Base-by-base conservation (phyloP, 1,284 basidiomycete genomes). In the Fomitopsis betulina region DNA sequence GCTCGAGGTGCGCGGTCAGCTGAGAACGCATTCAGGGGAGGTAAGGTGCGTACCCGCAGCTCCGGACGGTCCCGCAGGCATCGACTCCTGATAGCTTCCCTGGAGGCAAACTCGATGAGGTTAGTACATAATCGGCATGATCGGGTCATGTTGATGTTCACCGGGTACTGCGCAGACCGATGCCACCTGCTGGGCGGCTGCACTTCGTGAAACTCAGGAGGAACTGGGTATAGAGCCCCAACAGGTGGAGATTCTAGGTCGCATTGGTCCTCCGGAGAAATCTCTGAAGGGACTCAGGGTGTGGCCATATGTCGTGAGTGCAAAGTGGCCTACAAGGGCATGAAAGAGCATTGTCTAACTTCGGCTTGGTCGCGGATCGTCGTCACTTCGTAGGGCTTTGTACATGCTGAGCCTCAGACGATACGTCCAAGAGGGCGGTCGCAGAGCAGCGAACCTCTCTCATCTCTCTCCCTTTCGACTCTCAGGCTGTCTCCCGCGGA, bases 1-100 rank as follows among this genome's bases (percentile, higher is more conserved):
- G 39, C 77, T 91, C 19, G 84, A 91, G 68, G 81, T 93, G 32
- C 78, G 90, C 61, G 86, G 84, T n/a, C 80, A 81, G 58, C 70
- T 91, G 57, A 78, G 89, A 62, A 79, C 77, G 38, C 90, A 92
- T 72, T 85, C 87, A 0, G 89, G 91, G n/a, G 89, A 92, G 76
- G 84, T 92, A 37, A 89, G 90, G 90, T 89, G 67, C 63, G 81
- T 63, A 12, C 49, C 12, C 7, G 21, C 49, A 17, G 15, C 25
- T 15, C 5, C 17, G n/a, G 8, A n/a, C 7, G n/a, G 23, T 30
- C 19, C 39, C 2, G 38, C 39, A 42, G 12, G 47, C 19, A 58
- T 49, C 23, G 21, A 51, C 21, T 32, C 17, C 6, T 43, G 23
- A 47, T 65, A 92, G 90, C 75, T 92, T 91, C 73, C 89, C 90